Percentiles rank a stretch among this genome's conserved stretches.
Evolutionary conservation across 495 filamentous ascomycete genomes (phyloP).

Genomic region (Penicillium turbatum): DNA sequence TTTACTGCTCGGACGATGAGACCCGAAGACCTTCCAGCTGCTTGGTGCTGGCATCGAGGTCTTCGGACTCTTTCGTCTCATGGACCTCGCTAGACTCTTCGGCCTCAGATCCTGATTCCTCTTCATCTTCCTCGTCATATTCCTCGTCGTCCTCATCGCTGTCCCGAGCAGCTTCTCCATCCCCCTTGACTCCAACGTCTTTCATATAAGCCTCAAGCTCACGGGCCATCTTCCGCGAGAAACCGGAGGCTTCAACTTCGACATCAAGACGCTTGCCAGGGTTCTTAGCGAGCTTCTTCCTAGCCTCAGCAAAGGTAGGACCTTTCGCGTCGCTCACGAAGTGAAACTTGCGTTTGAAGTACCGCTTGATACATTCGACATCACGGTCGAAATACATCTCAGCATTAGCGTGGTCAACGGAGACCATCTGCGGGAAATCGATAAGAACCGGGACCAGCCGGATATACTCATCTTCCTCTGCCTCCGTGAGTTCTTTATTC

Average conservation of each 20-base stretch:
- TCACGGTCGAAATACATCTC: slow-evolving; percentile 95
- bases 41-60: slow-evolving; percentile 31
- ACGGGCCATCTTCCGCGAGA: slow-evolving; percentile 92
- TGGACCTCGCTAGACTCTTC: slow-evolving; percentile 11
- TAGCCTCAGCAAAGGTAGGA: slow-evolving; percentile 78
- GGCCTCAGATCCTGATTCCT: slow-evolving; percentile 16
- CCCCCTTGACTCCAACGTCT: slow-evolving; percentile 59
- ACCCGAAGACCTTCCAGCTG: slow-evolving; percentile 35
- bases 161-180: slow-evolving; percentile 36
- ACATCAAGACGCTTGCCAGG: slow-evolving; percentile 72
- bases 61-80: slow-evolving; percentile 17
- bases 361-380: slow-evolving; percentile 87
- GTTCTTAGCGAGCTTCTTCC: slow-evolving; percentile 63
- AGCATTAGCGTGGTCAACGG: slow-evolving; percentile 89
- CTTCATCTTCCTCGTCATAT: slow-evolving; percentile 32
- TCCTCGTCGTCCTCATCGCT: slow-evolving; percentile 38
- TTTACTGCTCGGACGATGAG: slow-evolving; percentile 22
- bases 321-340: slow-evolving; percentile 79
- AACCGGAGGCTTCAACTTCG: slow-evolving; percentile 87
- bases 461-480: slow-evolving; percentile 31
- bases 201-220: slow-evolving; percentile 88
- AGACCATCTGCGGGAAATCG: slow-evolving; percentile 98
- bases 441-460: slow-evolving; percentile 68
- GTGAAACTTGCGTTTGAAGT: slow-evolving; percentile 83
- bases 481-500: slow-evolving; percentile 30